These are phyloP conservation scores for Leptosphaerulina australis DNA, from an alignment of 2,329 filamentous ascomycete genomes.

Conservation along the genomic window DNA sequence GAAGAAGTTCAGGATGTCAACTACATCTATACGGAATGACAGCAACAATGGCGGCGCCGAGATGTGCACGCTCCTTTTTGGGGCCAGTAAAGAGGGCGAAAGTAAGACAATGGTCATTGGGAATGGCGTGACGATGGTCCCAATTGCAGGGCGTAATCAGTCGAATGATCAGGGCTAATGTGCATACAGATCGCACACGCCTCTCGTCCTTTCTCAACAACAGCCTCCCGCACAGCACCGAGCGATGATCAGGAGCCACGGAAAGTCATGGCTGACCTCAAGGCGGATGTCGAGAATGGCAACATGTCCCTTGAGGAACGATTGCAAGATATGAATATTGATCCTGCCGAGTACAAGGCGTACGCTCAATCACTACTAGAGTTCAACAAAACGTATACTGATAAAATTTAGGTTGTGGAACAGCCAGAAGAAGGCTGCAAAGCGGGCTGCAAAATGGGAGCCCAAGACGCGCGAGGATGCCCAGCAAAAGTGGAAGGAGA, in stretches of 20 bases:
- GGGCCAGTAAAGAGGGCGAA: constrained; percentile 52
- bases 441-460: constrained; percentile 28
- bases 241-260: constrained; percentile 21
- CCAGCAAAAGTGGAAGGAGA: constrained; percentile 35
- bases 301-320: constrained; percentile 34
- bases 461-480: constrained; percentile 42
- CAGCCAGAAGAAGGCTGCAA: constrained; percentile 32
- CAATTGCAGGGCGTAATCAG: neutral
- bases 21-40: constrained; percentile 18
- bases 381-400: constrained; percentile 11
- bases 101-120: constrained; percentile 34
- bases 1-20: constrained; percentile 29
- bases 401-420: constrained; percentile 32
- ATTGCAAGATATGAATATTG: constrained; percentile 37
- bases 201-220: constrained; percentile 31
- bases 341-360: constrained; percentile 38
- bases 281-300: constrained; percentile 29
- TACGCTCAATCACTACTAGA: constrained; percentile 16
- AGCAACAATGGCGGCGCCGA: constrained; percentile 52
- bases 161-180: constrained; percentile 23
- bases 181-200: constrained; percentile 32
- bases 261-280: constrained; percentile 23
- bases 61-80: constrained; percentile 53
- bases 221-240: constrained; percentile 33
- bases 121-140: neutral